Base-by-base conservation (phyloP, 257 asterid genomes). In the Knoxia roxburghii region DNA sequence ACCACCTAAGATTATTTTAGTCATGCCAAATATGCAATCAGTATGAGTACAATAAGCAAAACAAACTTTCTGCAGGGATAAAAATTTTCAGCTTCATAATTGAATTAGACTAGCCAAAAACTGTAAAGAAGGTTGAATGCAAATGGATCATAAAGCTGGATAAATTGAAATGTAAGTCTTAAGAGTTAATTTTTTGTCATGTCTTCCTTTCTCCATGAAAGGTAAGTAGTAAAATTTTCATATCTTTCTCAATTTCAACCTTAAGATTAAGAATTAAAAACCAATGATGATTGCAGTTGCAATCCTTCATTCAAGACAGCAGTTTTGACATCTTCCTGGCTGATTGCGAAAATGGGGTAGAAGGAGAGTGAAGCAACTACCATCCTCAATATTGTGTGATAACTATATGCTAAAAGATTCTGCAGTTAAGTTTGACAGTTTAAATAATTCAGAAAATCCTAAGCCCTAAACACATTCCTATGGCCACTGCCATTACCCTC, bases 1-100 rank as follows among this genome's bases (percentile, higher is more conserved):
- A 66, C 99, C 99, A 71, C 99, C 99, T 93, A 70, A 30, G 24
- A 45, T 67, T 53, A 45, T 56, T 12, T 46, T 7, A 15, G 64
- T 20, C 40, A 51, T 18, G 18, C 1, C 15, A 65, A 12, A 70
- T 6, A 26, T 10, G 58, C 41, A 65, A 40, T 69, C 18, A 35
- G 56, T 11, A 24, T 46, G 60, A 57, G 12, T 30, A 41, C 23
- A 10, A 7, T 39, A 35, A 29, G 27, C 24, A 48, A 57, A 30
- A 26, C 21, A 32, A 29, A 18, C 29, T 43, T 45, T 11, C 29
- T 46, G 20, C 14, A 30, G 15, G 53, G 4, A 10, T 37, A 37
- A 18, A 58, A 48, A 26, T 13, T 45, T 51, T 46, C 43, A 20
- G 6, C 15, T 18, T 13, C 1, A 12, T 5, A 10, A 40, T 20